These are phyloP conservation scores for Fusarium mangiferae DNA, from an alignment of 2,329 filamentous ascomycete genomes.

Conservation along the genomic window DNA sequence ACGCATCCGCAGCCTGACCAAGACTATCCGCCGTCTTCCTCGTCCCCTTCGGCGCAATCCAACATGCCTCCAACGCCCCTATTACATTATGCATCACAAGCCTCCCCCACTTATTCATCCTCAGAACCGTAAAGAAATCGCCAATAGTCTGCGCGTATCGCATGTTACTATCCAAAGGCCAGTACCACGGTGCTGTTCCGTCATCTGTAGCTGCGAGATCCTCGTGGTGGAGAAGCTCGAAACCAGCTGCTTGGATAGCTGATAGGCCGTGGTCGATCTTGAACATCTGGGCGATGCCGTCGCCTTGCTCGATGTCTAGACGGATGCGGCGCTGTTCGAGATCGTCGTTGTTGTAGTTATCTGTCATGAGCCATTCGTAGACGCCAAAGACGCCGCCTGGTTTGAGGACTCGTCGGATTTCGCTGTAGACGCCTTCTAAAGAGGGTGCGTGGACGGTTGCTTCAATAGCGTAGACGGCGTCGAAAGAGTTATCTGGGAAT, in stretches of 20 bases:
- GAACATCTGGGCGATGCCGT: conserved; percentile 98
- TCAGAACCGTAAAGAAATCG: conserved; percentile 80
- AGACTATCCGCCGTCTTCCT: conserved; percentile 89
- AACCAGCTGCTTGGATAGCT: conserved; percentile 86
- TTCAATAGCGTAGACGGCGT: conserved; percentile 96
- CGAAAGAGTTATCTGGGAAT: conserved; percentile 91
- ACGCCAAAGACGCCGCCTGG: conserved; percentile 95
- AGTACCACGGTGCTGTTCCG: conserved; percentile 83
- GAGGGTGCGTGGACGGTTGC: conserved; percentile 94
- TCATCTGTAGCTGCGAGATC: conserved; percentile 66
- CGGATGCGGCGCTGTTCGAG: conserved; percentile 87
- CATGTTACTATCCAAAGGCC: conserved; percentile 80
- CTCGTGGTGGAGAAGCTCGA: conserved; percentile 69
- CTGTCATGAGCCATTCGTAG: conserved; percentile 99
- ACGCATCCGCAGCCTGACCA: conserved; percentile 77
- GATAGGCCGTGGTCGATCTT: conserved; percentile 81
- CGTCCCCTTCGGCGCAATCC: conserved; percentile 79
- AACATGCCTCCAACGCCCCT: conserved; percentile 74
- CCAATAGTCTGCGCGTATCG: conserved; percentile 78
- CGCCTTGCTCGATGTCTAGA: conserved; percentile 92
- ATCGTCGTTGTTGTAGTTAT: conserved; percentile 90
- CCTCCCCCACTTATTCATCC: conserved; percentile 86
- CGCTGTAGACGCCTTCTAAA: conserved; percentile 89
- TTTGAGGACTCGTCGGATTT: conserved; percentile 97
- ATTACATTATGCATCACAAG: conserved; percentile 77